These are phyloP conservation scores for Dictyostelium discoideum DNA, from an alignment of 78 protist genomes.

Conservation along the genomic window DNA sequence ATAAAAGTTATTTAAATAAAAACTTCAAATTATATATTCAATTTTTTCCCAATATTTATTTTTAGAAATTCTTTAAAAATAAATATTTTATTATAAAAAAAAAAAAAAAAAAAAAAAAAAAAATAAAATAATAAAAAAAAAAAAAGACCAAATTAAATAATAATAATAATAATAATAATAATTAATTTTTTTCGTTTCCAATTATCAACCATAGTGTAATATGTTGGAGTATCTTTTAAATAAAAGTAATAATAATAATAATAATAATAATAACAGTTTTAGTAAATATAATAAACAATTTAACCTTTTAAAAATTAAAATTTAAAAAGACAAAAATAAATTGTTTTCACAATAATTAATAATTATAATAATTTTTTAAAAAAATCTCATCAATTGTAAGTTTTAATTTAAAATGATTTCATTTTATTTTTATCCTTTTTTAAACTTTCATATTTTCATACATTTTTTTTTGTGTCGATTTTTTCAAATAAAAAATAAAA, in stretches of 20 bases:
- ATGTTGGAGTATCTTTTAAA: background rate
- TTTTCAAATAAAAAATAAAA: background rate
- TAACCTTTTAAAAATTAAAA: constrained; percentile 8
- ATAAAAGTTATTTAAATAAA: background rate
- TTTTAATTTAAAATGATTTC: background rate
- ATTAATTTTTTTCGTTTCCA: background rate
- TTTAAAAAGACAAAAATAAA: background rate
- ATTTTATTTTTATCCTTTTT: background rate
- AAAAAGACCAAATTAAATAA: background rate
- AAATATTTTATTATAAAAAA: background rate
- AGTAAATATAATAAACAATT: background rate
- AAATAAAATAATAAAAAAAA: background rate
- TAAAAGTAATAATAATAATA: background rate
- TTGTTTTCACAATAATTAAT: background rate
- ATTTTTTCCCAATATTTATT: background rate
- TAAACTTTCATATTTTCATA: background rate
- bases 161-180: background rate
- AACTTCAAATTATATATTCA: constrained; percentile 1
- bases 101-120: background rate
- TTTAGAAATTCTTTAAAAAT: background rate
- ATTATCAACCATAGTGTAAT: background rate
- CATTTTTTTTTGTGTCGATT: background rate
- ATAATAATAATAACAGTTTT: background rate
- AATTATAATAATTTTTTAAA: no score
- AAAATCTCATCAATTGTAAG: background rate